Conservation (phyloP, 1,284 basidiomycete genomes). For the Austroboletus niveus region DNA sequence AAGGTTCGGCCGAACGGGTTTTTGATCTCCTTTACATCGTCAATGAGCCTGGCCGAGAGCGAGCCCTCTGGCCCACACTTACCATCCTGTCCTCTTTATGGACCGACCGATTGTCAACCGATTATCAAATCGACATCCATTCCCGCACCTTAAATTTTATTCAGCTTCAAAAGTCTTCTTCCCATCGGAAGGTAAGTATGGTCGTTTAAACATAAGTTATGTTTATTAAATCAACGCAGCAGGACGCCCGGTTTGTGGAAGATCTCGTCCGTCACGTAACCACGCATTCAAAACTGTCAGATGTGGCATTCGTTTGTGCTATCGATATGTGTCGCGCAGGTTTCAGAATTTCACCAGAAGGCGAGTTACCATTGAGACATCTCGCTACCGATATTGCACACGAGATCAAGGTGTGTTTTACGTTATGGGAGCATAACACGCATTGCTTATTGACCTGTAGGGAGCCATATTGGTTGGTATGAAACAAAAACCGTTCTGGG, state of each 20-base stretch:
- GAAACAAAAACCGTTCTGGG: conserved; percentile 67
- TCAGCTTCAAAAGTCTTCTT: conserved; percentile 31
- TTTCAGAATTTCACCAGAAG: conserved; percentile 60
- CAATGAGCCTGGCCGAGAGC: conserved; percentile 52
- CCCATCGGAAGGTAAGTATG: conserved; percentile 41
- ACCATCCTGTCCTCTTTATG: conserved; percentile 76
- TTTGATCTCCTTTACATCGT: conserved; percentile 74
- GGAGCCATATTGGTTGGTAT: conserved; percentile 46
- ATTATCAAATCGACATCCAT: conserved; percentile 45
- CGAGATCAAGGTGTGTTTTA: conserved; percentile 64
- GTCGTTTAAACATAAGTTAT: neutral
- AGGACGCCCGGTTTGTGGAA: conserved; percentile 58
- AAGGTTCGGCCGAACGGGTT: conserved; percentile 79
- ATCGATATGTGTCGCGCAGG: conserved; percentile 84
- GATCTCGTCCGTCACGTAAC: conserved; percentile 53
- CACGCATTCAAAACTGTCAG: conserved; percentile 52
- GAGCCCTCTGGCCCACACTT: conserved; percentile 80
- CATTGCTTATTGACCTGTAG: conserved; percentile 29
- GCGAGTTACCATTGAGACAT: conserved; percentile 67
- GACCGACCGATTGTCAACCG: conserved; percentile 67
- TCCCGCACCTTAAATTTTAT: conserved; percentile 34
- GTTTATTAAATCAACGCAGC: conserved; percentile 7
- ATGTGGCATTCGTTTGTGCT: conserved; percentile 71
- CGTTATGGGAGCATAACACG: neutral
- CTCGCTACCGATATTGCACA: conserved; percentile 74